Percentiles rank a stretch among this genome's conserved stretches.
phyloP scores from a whole-genome alignment of 2,329 filamentous ascomycete genomes.

The Talaromyces sp. region DNA sequence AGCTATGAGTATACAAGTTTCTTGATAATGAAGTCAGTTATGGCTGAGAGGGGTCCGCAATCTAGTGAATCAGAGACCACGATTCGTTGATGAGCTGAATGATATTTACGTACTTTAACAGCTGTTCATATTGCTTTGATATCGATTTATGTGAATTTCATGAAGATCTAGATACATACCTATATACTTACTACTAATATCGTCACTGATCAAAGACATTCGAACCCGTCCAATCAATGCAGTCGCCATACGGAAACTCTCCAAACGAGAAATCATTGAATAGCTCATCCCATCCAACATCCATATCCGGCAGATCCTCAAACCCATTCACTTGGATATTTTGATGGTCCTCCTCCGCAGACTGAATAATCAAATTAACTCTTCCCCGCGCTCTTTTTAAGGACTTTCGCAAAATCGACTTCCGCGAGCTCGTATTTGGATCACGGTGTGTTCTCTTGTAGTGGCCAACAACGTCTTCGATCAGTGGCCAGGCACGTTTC shows the following conservation, averaged over 20 bases:
- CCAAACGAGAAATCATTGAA: slow-evolving; percentile 8
- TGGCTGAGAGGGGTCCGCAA: neutral
- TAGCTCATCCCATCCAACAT: slow-evolving; percentile 8
- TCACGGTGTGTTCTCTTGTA: neutral
- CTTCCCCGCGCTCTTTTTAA: slow-evolving; percentile 3
- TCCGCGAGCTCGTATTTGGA: neutral
- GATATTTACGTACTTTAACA: no score
- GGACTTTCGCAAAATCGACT: neutral
- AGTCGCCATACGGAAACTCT: neutral
- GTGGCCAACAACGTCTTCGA: slow-evolving; percentile 23
- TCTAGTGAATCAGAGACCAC: neutral
- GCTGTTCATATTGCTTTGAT: no score
- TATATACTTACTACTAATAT: no score
- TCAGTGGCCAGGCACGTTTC: slow-evolving; percentile 26
- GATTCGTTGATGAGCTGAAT: neutral
- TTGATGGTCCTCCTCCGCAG: neutral
- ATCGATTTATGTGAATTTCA: no score
- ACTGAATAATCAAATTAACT: slow-evolving; percentile 6
- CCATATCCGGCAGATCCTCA: neutral
- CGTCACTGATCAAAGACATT: neutral
- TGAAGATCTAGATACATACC: no score
- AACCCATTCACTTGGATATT: neutral
- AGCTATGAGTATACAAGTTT: neutral
- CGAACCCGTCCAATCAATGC: neutral
- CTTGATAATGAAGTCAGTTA: neutral